Evolutionary conservation across 108 stramenopile genomes (phyloP).

Genomic region (Fragilaria crotonensis): DNA sequence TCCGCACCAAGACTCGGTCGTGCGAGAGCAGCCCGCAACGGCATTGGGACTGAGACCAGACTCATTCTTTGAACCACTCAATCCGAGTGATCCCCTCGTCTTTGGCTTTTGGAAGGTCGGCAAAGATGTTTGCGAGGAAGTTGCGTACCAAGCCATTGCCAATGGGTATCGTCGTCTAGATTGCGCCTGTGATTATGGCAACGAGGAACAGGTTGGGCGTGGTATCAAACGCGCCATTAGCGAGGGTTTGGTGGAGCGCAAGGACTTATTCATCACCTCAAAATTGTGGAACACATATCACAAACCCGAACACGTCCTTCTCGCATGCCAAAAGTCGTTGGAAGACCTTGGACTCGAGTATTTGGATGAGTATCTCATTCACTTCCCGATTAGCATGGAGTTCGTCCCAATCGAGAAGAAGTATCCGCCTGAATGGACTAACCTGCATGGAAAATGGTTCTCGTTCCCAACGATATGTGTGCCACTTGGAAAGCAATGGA

Average conservation of each 20-base stretch:
- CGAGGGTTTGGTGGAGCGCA: slow-evolving; percentile 60
- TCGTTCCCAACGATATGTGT: slow-evolving; percentile 63
- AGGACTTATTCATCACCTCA: slow-evolving; percentile 83
- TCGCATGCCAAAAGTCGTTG: slow-evolving; percentile 57
- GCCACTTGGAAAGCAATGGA: slow-evolving; percentile 92
- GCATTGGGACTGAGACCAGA: background rate
- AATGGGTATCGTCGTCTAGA: slow-evolving; percentile 86
- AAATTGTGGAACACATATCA: slow-evolving; percentile 97
- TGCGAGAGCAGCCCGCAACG: no score
- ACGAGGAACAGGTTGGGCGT: slow-evolving; percentile 82
- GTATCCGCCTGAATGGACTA: slow-evolving; percentile 94
- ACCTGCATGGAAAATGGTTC: slow-evolving; percentile 72
- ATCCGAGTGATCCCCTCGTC: slow-evolving; percentile 44
- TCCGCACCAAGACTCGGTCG: slow-evolving; percentile 1
- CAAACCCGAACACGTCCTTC: slow-evolving; percentile 72
- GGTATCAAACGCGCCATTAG: slow-evolving; percentile 75
- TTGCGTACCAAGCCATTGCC: slow-evolving; percentile 70
- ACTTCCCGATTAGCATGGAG: slow-evolving; percentile 92
- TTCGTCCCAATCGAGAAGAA: slow-evolving; percentile 79
- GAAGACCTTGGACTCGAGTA: slow-evolving; percentile 81
- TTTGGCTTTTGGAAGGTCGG: slow-evolving; percentile 87
- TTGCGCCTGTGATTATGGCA: slow-evolving; percentile 94
- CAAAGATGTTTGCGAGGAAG: slow-evolving; percentile 44
- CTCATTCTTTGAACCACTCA: background rate
- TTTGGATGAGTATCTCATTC: slow-evolving; percentile 89